These are phyloP conservation scores for Macrolepiota albuminosa DNA, from an alignment of 768 basidiomycete genomes.

Conservation along the genomic window DNA sequence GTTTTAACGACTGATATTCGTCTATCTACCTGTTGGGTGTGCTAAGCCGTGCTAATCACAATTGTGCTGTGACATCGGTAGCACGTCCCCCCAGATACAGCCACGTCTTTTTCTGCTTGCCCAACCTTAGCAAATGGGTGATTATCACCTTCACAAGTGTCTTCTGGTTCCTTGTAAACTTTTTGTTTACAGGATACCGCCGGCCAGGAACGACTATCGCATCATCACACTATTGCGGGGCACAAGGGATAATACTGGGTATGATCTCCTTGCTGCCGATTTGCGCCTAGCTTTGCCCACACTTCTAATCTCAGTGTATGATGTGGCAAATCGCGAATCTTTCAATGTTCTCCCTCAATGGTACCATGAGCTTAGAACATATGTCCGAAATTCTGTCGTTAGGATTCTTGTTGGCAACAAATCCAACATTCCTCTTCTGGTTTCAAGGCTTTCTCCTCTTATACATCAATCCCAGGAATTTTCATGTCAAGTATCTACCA, in stretches of 20 bases:
- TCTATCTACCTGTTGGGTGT: too few relatives aligned
- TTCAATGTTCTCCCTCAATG: conserved; percentile 94
- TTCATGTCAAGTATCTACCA: conserved; percentile 78
- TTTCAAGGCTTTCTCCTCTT: not conserved
- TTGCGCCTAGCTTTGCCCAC: not conserved
- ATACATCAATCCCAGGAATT: conserved; percentile 55
- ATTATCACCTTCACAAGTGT: conserved; percentile 20
- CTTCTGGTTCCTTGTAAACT: not conserved
- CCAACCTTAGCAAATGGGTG: conserved; percentile 95
- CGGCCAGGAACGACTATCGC: conserved; percentile 98
- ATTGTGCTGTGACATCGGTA: too few relatives aligned
- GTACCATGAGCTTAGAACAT: conserved; percentile 91
- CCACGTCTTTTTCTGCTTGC: too few relatives aligned
- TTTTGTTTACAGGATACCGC: conserved; percentile 69
- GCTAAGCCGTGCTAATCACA: too few relatives aligned
- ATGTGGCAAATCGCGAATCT: conserved; percentile 87
- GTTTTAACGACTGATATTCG: too few relatives aligned
- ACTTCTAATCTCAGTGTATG: conserved; percentile 65
- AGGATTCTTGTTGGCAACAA: conserved; percentile 97
- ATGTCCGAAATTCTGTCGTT: conserved; percentile 79
- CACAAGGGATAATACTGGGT: conserved; percentile 81
- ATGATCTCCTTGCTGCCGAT: conserved; percentile 3
- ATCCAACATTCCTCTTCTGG: conserved; percentile 43
- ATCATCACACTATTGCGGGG: conserved; percentile 89
- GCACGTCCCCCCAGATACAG: too few relatives aligned